These are phyloP conservation scores for Ceratocystis cacaofunesta DNA, from an alignment of 2,329 filamentous ascomycete species.

Conservation along the genomic window DNA sequence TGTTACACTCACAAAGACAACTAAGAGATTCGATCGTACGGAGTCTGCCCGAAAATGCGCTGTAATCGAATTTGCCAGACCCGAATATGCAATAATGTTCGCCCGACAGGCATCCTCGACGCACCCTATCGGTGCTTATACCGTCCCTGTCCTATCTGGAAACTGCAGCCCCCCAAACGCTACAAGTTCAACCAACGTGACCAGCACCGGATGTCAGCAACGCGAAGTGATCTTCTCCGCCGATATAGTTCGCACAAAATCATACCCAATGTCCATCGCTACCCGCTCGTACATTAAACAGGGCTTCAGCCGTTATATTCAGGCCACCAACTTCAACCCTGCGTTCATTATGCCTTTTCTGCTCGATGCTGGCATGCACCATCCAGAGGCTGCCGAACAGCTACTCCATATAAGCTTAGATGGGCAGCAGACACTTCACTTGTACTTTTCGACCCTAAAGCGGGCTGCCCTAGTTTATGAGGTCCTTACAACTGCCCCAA, in stretches of 20 bases:
- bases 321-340: slow-evolving; percentile 6
- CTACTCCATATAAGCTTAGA: slow-evolving; percentile 10
- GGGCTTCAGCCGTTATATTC: slow-evolving; percentile 12
- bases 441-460: slow-evolving; percentile 1
- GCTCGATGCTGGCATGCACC: not conserved
- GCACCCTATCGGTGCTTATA: slow-evolving; percentile 2
- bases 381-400: not conserved
- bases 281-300: slow-evolving; percentile 13
- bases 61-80: slow-evolving; percentile 13
- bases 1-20: not conserved
- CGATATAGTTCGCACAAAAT: not conserved
- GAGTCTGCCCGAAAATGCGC: not conserved
- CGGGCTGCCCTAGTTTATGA: not conserved
- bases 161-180: not conserved
- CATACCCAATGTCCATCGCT: slow-evolving; percentile 12
- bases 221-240: not conserved
- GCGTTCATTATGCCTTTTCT: slow-evolving; percentile 10
- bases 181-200: too few relatives aligned
- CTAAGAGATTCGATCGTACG: not conserved
- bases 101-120: not conserved
- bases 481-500: not conserved
- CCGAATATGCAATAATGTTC: slow-evolving; percentile 2
- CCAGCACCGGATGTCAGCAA: not conserved
- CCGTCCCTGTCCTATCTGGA: not conserved
- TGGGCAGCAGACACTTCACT: not conserved